phyloP scores from a whole-genome alignment of 169 alveolate species.

The Cryptosporidium andersoni region DNA sequence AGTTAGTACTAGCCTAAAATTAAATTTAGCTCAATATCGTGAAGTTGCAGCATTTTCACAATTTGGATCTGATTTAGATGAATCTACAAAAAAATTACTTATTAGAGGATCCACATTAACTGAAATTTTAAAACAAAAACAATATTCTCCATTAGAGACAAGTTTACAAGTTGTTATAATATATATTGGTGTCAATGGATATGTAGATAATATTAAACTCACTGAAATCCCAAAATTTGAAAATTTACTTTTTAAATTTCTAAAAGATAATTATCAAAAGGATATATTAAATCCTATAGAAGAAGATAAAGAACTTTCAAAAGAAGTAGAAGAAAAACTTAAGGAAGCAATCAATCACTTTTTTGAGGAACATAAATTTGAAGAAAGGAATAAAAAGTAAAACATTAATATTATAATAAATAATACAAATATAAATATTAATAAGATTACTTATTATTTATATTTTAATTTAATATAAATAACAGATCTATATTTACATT shows the following conservation, averaged over 20 bases:
- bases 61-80: neutral
- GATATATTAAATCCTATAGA: constrained; percentile 8
- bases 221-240: constrained; percentile 8
- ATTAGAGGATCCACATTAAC: no score
- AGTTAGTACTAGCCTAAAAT: constrained; percentile 40
- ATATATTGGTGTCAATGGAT: neutral
- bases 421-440: no score
- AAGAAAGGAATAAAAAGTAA: no score
- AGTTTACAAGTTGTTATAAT: constrained; percentile 11
- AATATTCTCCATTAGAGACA: constrained; percentile 7
- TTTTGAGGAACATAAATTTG: neutral
- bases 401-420: no score
- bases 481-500: no score
- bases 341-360: constrained; percentile 11
- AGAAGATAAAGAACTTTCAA: constrained; percentile 1
- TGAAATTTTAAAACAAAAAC: constrained; percentile 24
- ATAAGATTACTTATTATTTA: no score
- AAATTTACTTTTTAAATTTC: neutral
- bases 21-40: constrained; percentile 1
- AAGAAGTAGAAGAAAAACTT: neutral
- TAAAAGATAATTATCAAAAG: neutral
- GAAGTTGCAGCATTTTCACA: constrained; percentile 8
- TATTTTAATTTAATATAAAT: no score
- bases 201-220: no score
- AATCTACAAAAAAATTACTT: no score